Percentiles rank a stretch among this genome's conserved stretches.
Conservation (phyloP, 305 asterid species). For the Fraxinus dipetala region DNA sequence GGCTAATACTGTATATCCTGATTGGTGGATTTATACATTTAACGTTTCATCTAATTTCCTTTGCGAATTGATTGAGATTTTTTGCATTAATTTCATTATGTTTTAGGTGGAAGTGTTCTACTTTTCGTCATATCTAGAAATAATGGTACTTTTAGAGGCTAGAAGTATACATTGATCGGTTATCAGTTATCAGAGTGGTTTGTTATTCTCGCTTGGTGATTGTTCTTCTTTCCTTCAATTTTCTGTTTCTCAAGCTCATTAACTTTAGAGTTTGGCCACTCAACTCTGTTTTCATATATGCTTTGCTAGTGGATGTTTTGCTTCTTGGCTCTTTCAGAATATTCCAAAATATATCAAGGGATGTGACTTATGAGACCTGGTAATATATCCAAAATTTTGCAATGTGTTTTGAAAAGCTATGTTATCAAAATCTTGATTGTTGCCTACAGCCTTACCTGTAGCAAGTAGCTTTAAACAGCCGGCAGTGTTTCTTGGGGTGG, state of each 20-base stretch:
- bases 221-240: neutral
- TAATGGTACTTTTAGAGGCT: neutral
- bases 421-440: neutral
- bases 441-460: neutral
- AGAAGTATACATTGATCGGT: neutral
- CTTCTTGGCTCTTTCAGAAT: conserved; percentile 45
- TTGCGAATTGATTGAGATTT: neutral
- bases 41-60: neutral
- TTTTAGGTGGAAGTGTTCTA: neutral
- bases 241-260: neutral
- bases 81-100: neutral
- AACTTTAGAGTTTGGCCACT: neutral
- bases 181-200: neutral
- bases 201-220: neutral
- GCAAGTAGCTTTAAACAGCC: neutral
- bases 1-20: neutral
- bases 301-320: conserved; percentile 33
- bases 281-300: conserved; percentile 5
- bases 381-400: conserved; percentile 22
- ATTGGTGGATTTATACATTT: neutral
- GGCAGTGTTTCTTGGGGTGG: neutral
- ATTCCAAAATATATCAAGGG: conserved; percentile 45
- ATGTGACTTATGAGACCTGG: conserved; percentile 35
- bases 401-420: neutral
- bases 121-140: neutral